phyloP scores from a whole-genome alignment of 2,329 filamentous ascomycete species.

The Sclerotiophoma versabilis region DNA sequence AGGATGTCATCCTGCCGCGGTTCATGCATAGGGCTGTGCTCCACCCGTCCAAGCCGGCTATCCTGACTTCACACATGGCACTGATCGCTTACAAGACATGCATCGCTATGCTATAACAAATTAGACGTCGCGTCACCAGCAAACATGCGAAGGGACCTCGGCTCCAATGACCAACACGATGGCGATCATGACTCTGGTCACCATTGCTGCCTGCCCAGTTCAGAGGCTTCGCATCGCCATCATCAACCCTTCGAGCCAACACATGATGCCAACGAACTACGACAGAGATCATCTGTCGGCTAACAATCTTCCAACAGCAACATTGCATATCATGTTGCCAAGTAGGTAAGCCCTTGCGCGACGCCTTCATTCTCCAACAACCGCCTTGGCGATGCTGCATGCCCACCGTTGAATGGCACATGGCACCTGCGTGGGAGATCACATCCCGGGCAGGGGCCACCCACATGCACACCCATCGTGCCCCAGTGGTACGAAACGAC shows the following conservation, averaged over 20 bases:
- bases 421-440: conserved; percentile 18
- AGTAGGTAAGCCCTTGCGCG: conserved; percentile 7
- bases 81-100: conserved; percentile 6
- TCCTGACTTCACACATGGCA: conserved; percentile 10
- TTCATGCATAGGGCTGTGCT: conserved; percentile 13
- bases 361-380: conserved; percentile 7
- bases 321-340: conserved; percentile 5
- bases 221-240: conserved; percentile 6
- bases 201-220: neutral
- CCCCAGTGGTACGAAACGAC: neutral
- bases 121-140: conserved; percentile 4
- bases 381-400: conserved; percentile 15
- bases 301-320: neutral
- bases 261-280: neutral
- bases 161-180: neutral
- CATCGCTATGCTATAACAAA: conserved; percentile 7
- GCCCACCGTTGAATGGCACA: conserved; percentile 10
- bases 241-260: conserved; percentile 1
- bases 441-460: conserved; percentile 1
- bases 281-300: neutral
- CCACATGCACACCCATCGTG: conserved; percentile 9
- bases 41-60: conserved; percentile 10
- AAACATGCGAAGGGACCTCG: conserved; percentile 4
- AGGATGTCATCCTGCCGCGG: conserved; percentile 14
- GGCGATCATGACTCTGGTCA: conserved; percentile 1